Conservation (phyloP, 2,329 filamentous ascomycete genomes). For the Trichoderma aggressivum region DNA sequence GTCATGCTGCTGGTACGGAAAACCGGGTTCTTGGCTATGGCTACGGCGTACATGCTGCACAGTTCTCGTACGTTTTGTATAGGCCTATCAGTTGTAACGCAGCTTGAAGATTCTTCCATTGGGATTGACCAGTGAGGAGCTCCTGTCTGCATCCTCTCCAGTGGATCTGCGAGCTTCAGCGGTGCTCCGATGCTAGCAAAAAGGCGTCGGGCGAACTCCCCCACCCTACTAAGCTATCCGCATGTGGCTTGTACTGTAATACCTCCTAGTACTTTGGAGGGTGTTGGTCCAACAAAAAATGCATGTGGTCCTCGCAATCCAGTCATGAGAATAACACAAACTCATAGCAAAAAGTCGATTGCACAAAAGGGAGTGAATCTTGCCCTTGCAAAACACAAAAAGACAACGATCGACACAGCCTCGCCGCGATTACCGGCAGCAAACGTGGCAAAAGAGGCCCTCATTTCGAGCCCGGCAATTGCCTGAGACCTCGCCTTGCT, state of each 20-base stretch:
- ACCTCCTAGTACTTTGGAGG: background rate
- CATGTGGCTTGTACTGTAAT: background rate
- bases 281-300: background rate
- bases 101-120: background rate
- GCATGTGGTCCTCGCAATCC: too few relatives aligned
- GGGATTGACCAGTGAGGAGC: background rate
- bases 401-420: background rate
- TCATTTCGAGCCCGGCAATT: background rate
- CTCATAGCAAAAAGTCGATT: background rate
- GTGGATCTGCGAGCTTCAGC: background rate
- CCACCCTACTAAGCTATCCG: background rate
- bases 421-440: background rate
- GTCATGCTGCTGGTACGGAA: background rate
- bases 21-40: background rate
- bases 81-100: background rate
- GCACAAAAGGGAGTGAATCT: background rate
- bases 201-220: background rate
- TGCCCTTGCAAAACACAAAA: background rate
- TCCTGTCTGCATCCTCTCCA: background rate
- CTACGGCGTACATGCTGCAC: background rate
- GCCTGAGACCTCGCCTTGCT: background rate
- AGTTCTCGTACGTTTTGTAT: background rate
- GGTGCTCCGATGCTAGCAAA: background rate
- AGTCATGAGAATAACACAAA: background rate
- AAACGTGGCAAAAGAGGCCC: background rate